phyloP scores from a whole-genome alignment of 441 rosid genomes.

The Populus trichocarpa region DNA sequence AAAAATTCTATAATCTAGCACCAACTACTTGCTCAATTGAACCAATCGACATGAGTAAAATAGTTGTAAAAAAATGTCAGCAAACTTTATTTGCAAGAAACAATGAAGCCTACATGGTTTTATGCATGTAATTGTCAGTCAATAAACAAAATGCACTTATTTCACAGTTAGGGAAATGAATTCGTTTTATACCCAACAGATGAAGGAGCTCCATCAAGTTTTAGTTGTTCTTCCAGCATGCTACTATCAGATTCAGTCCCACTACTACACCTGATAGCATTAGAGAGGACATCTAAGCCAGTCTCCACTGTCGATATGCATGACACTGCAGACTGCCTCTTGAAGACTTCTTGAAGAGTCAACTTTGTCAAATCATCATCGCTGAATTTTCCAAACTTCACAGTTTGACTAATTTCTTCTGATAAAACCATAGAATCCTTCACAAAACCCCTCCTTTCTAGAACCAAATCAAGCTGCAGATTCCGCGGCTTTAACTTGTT shows the following conservation, averaged over 20 bases:
- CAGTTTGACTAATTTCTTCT: constrained; percentile 11
- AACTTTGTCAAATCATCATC: constrained; percentile 34
- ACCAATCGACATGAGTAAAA: not conserved
- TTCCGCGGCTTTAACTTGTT: constrained; percentile 34
- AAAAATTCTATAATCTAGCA: constrained; percentile 11
- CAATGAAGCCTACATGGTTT: not conserved
- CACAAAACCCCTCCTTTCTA: constrained; percentile 9
- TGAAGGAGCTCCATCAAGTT: constrained; percentile 24
- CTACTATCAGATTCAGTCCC: constrained; percentile 16
- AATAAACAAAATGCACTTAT: not conserved
- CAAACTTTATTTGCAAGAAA: not conserved
- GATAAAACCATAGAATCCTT: constrained; percentile 12
- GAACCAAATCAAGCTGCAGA: constrained; percentile 14
- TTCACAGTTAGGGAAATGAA: constrained; percentile 8
- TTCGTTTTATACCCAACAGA: constrained; percentile 26
- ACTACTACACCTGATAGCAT: constrained; percentile 24
- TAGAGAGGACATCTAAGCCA: constrained; percentile 45
- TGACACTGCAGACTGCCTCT: constrained; percentile 53
- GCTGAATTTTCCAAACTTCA: constrained; percentile 10
- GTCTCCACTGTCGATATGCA: constrained; percentile 41
- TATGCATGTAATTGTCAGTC: not conserved
- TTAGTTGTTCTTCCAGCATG: constrained; percentile 23
- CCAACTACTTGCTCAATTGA: not conserved
- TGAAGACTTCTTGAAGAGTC: constrained; percentile 38
- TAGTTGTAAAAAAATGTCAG: not conserved